Conservation (phyloP, 2,329 filamentous ascomycete genomes). For the Fusarium abutilonis region DNA sequence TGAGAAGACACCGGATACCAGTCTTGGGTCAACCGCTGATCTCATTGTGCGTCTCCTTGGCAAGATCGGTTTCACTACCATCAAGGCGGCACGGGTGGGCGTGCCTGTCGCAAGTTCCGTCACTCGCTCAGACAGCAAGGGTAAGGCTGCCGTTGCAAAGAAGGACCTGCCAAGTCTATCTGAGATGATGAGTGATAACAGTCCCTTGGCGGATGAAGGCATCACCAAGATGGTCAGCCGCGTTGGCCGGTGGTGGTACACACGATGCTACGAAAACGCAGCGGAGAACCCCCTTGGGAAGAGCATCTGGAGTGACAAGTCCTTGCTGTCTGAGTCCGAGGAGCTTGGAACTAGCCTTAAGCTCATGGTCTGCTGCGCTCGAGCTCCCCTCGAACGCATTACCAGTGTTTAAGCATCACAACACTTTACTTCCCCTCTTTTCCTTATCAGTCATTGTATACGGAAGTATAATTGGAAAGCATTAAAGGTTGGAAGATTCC, state of each 20-base stretch:
- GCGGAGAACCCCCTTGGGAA: constrained; percentile 57
- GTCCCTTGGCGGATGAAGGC: constrained; percentile 78
- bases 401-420: constrained; percentile 56
- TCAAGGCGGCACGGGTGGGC: constrained; percentile 81
- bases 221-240: constrained; percentile 93
- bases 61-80: constrained; percentile 73
- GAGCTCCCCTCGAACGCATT: constrained; percentile 71
- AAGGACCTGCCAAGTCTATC: constrained; percentile 67
- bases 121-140: constrained; percentile 44
- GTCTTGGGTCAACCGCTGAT: constrained; percentile 68
- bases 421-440: constrained; percentile 30
- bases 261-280: constrained; percentile 84
- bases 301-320: constrained; percentile 82
- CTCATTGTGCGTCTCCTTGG: constrained; percentile 73
- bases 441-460: constrained; percentile 24
- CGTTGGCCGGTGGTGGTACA: constrained; percentile 97
- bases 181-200: constrained; percentile 77
- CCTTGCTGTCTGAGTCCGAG: constrained; percentile 84
- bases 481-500: constrained; percentile 43
- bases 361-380: constrained; percentile 89
- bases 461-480: constrained; percentile 32
- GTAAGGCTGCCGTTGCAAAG: constrained; percentile 33
- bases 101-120: constrained; percentile 73
- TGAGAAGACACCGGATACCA: constrained; percentile 66
- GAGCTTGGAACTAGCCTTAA: constrained; percentile 87